Evolutionary conservation across 176 grass and related monocot species (phyloP), one percentile per base, ranked within the genome.

Genomic region (Aegilops speltoides): DNA sequence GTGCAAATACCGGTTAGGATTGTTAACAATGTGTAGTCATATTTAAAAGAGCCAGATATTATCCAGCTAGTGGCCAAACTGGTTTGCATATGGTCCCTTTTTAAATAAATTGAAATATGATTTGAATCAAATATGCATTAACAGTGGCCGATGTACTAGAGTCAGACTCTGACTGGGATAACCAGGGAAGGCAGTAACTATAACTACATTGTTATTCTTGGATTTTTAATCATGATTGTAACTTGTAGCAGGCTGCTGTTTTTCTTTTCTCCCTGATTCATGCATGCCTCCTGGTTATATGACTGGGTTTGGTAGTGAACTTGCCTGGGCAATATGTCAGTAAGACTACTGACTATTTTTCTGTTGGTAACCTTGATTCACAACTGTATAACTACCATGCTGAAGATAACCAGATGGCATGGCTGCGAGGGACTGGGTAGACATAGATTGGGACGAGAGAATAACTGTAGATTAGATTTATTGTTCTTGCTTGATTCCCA

Each of bases 171-270:
- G 45, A 70, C 10, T 69, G 46, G 16, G 80, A 45, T 70, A 32
- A 70, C 28, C 12, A 70, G 46, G 80, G 68, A 56, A 32, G 7
- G 14, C 80, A 54, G n/a, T 16, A 70, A 56, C 31, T 54, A 16
- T 16, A 56, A 56, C 66, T 54, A 16, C 24, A 81, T 67, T 81
- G 28, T 67, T 48, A 82, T 54, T 69, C 79, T 36, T 82, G 79
- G 62, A 25, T 40, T 17, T 62, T 63, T 14, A 79, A 26, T 64
- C 14, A 2, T 52, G 73, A 17, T 23, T 43, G 22, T 71, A 76
- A 15, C 22, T 46, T 29, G 19, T 52, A 76, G 24, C 13, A 45
- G 7, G 24, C 7, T 19, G 40, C 50, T 54, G 16, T 54, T 54
- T 54, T 54, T 19, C 16, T 54, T 54, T 78, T 34, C 46, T n/a